phyloP scores from a whole-genome alignment of 1,284 basidiomycete species.

The Farysia itapuensis region DNA sequence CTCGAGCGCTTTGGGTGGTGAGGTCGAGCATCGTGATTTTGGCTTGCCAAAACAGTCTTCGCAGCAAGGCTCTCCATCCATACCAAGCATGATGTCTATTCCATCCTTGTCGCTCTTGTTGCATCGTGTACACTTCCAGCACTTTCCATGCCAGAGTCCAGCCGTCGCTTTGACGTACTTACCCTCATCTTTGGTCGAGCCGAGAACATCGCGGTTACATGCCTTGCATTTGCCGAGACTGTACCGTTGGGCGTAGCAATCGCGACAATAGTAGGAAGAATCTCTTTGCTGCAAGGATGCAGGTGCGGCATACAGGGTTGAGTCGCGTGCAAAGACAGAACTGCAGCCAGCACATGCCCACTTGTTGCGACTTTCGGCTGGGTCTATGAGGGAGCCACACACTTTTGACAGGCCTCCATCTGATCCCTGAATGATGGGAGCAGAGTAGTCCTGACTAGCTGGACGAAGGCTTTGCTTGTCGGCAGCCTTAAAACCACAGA shows the following conservation, averaged over 20 bases:
- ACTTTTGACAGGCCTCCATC: slow-evolving; percentile 47
- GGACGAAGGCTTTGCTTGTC: no score
- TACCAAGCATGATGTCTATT: slow-evolving; percentile 31
- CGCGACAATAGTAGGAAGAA: slow-evolving; percentile 29
- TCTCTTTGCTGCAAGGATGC: slow-evolving; percentile 3
- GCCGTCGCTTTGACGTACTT: slow-evolving; percentile 36
- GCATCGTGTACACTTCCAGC: slow-evolving; percentile 43
- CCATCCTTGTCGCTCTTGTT: slow-evolving; percentile 7
- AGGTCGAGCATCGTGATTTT: not conserved
- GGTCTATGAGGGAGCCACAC: slow-evolving; percentile 45
- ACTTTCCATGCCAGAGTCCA: slow-evolving; percentile 44
- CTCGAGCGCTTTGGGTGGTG: not conserved
- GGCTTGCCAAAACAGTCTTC: slow-evolving; percentile 40
- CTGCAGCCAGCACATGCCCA: slow-evolving; percentile 43
- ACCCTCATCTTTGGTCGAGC: slow-evolving; percentile 47
- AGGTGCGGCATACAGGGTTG: slow-evolving; percentile 47
- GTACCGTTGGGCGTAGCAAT: slow-evolving; percentile 41
- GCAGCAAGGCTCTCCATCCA: slow-evolving; percentile 42
- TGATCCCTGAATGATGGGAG: slow-evolving; percentile 30
- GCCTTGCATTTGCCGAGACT: slow-evolving; percentile 27
- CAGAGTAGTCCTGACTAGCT: slow-evolving; percentile 28
- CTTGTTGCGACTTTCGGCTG: slow-evolving; percentile 19
- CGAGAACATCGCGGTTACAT: slow-evolving; percentile 35
- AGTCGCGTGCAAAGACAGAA: slow-evolving; percentile 40
- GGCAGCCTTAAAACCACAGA: no score